Evolutionary conservation across 2,329 filamentous ascomycete genomes (phyloP).

Genomic region (Phoma sp.): DNA sequence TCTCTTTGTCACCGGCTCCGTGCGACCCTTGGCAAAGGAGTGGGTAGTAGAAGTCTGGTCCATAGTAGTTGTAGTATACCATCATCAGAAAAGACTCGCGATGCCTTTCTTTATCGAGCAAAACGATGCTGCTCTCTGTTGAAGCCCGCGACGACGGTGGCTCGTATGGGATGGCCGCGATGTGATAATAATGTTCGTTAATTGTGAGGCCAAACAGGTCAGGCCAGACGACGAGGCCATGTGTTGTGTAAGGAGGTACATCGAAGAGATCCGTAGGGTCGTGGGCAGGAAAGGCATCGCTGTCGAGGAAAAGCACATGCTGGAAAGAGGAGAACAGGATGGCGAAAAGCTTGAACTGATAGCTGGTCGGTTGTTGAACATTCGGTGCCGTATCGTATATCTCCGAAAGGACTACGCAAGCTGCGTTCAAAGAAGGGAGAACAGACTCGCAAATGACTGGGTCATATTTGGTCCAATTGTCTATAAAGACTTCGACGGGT

Average conservation of each 20-base stretch:
- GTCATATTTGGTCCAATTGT: conserved; percentile 47
- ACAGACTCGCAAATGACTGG: conserved; percentile 48
- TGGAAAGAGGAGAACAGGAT: conserved; percentile 67
- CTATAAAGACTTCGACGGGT: conserved; percentile 57
- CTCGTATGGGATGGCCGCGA: conserved; percentile 48
- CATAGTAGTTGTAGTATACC: conserved; percentile 64
- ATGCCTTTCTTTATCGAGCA: conserved; percentile 59
- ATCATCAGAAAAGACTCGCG: conserved; percentile 57
- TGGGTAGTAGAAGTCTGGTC: conserved; percentile 60
- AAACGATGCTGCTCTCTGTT: conserved; percentile 59
- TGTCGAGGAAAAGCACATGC: conserved; percentile 66
- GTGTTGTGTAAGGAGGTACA: conserved; percentile 59
- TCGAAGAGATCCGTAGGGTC: conserved; percentile 58
- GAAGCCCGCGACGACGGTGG: conserved; percentile 44
- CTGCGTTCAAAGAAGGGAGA: conserved; percentile 49
- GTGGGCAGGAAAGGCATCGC: conserved; percentile 62
- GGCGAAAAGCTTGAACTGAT: conserved; percentile 65
- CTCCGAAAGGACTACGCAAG: conserved; percentile 47
- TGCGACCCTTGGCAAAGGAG: conserved; percentile 55
- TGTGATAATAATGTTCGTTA: conserved; percentile 55
- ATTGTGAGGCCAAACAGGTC: conserved; percentile 60
- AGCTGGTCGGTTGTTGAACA: conserved; percentile 40
- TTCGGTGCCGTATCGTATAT: conserved; percentile 22
- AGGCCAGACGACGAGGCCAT: conserved; percentile 65
- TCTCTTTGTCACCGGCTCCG: conserved; percentile 60